Base-by-base conservation (phyloP, 805 yeast species). In the Wickerhamiella vanderwaltii region DNA sequence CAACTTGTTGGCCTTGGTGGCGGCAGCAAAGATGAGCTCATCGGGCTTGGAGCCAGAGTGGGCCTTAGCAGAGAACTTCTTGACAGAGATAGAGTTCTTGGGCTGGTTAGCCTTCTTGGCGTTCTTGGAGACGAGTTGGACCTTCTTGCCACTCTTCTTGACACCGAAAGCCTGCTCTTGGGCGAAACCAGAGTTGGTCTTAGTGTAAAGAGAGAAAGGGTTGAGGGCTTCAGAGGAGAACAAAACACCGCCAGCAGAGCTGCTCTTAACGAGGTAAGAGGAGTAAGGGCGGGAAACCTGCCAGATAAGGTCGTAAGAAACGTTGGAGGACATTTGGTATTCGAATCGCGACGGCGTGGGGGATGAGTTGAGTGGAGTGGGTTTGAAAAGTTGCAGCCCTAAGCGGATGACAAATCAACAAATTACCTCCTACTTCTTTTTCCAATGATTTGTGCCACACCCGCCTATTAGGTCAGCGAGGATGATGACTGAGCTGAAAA, bases 201-300 rank as follows among this genome's bases (percentile, higher is more conserved):
- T 62, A 56, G 68, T 56, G 72, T 71, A 64, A 50, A 60, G 56
- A 52, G 66, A 68, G 43, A 65, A 56, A 50, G 62, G 59, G 66
- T 69, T 69, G 52, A 70, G 60, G 53, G 74, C 73, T 61, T 71
- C 75, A 43, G 62, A 54, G 50, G 74, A 69, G 58, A 67, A 61
- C 46, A 52, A 56, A 44, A 58, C 57, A 46, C 66, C 69, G 42
- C 65, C 66, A 38, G 56, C 54, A 43, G 53, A 49, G 48, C 63
- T 48, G 51, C 69, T 61, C 67, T 68, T 69, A 49, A 69, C 72
- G 45, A 69, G 61, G 66, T 50, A 69, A 47, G 67, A 53, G 44
- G 67, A 60, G 65, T 69, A 61, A 51, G 60, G 53, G 52, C 70
- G 67, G 62, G 71, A 62, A 43, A 70, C 55, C 52, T 66, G 69